Evolutionary conservation across 768 basidiomycete species (phyloP).

Genomic region (Austroboletus eburneus): DNA sequence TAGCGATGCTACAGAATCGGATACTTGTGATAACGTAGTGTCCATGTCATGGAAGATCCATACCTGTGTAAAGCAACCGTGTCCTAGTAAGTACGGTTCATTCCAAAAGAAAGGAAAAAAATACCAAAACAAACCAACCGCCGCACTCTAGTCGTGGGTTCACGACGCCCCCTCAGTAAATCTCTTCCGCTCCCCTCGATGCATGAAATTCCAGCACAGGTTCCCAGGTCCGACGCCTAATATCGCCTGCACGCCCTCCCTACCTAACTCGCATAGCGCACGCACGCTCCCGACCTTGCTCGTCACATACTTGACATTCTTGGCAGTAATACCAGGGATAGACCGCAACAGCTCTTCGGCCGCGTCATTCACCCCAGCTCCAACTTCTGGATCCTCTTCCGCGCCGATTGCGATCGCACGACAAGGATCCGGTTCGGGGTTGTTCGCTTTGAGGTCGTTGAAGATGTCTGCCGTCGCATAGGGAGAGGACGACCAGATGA

Average conservation of each 20-base stretch:
- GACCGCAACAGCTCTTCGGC: slow-evolving; percentile 81
- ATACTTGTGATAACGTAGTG: too few relatives aligned
- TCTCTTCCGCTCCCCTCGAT: slow-evolving; percentile 50
- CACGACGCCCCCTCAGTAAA: too few relatives aligned
- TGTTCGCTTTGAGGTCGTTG: slow-evolving; percentile 80
- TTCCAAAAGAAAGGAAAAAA: too few relatives aligned
- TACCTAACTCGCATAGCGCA: slow-evolving; percentile 63
- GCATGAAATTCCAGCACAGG: slow-evolving; percentile 77
- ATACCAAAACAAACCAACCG: too few relatives aligned
- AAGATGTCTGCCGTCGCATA: slow-evolving; percentile 91
- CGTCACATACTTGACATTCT: slow-evolving; percentile 85
- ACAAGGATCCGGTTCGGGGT: slow-evolving; percentile 73
- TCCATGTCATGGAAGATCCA: too few relatives aligned
- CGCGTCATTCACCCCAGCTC: slow-evolving; percentile 64
- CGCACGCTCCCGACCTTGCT: slow-evolving; percentile 71
- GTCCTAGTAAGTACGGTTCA: too few relatives aligned
- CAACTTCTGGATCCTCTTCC: slow-evolving; percentile 65
- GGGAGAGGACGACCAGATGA: slow-evolving; percentile 97
- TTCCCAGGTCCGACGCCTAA: slow-evolving; percentile 81
- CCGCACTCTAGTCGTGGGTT: too few relatives aligned
- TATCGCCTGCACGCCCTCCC: slow-evolving; percentile 63
- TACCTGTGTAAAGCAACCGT: too few relatives aligned
- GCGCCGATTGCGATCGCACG: slow-evolving; percentile 79
- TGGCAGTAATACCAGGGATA: slow-evolving; percentile 80
- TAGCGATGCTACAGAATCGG: too few relatives aligned